phyloP scores from a whole-genome alignment of 352 stramenopile species.

The Phytopythium delawarense region DNA sequence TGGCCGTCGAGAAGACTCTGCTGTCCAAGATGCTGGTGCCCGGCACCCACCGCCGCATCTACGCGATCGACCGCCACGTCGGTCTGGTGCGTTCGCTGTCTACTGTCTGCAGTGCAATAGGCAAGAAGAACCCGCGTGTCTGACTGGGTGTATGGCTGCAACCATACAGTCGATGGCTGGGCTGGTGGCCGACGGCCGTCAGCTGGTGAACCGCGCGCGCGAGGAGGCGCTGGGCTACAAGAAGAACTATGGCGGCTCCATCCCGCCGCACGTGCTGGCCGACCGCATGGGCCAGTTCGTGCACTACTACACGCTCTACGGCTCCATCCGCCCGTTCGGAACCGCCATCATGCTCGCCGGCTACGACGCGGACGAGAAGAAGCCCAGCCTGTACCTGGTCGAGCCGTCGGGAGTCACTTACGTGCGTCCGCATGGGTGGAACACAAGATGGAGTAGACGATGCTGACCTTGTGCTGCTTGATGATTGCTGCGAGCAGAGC shows the following conservation, averaged over 20 bases:
- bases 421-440: constrained; percentile 26
- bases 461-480: constrained; percentile 1
- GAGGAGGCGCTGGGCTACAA: constrained; percentile 95
- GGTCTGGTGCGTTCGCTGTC: constrained; percentile 59
- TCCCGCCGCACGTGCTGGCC: constrained; percentile 92
- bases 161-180: constrained; percentile 87
- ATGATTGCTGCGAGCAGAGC: constrained; percentile 51
- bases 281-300: constrained; percentile 96
- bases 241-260: constrained; percentile 94
- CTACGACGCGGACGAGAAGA: constrained; percentile 93
- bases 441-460: background rate
- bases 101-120: too few species aligned
- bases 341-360: constrained; percentile 93
- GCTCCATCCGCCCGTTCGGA: constrained; percentile 96
- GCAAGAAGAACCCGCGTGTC: too few species aligned
- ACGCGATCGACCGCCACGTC: constrained; percentile 90
- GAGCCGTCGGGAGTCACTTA: constrained; percentile 91
- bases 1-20: constrained; percentile 96
- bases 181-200: constrained; percentile 93
- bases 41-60: constrained; percentile 82
- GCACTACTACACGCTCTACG: constrained; percentile 99
- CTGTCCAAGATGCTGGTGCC: constrained; percentile 92
- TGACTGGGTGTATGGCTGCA: background rate
- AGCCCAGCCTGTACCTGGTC: constrained; percentile 88
- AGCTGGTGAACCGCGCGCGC: constrained; percentile 94